A percentile compares a stretch with the other conserved stretches of the same genome.
phyloP scores from a whole-genome alignment of 2,329 filamentous ascomycete species.

The Chrysoporthe deuterocubensis region DNA sequence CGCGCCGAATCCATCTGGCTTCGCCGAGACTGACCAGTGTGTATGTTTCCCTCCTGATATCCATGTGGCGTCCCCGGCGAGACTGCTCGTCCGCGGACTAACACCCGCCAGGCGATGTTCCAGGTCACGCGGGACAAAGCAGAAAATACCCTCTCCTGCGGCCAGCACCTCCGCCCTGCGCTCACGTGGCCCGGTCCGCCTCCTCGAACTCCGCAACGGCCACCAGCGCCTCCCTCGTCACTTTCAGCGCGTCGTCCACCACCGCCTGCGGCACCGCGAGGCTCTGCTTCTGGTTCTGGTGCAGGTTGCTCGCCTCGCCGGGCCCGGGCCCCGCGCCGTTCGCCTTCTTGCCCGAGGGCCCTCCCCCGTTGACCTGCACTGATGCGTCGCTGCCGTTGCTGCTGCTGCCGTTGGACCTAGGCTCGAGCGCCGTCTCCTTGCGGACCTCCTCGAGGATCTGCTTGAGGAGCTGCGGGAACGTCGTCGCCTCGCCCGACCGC shows the following conservation, averaged over 20 bases:
- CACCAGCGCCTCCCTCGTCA: conserved; percentile 63
- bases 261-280: conserved; percentile 63
- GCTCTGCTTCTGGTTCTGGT: conserved; percentile 35
- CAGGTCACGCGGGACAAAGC: neutral
- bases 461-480: conserved; percentile 63
- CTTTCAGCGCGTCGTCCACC: conserved; percentile 65
- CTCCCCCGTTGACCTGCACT: conserved; percentile 35
- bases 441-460: conserved; percentile 67
- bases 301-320: conserved; percentile 31
- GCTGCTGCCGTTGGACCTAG: conserved; percentile 30
- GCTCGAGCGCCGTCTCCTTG: conserved; percentile 47
- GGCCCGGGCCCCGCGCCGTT: conserved; percentile 37
- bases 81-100: neutral
- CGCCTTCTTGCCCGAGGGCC: conserved; percentile 24
- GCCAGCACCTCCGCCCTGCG: neutral
- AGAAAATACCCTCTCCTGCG: neutral
- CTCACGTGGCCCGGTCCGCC: conserved; percentile 27
- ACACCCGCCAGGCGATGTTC: neutral
- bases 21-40: neutral
- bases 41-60: neutral
- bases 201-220: conserved; percentile 48
- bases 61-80: neutral
- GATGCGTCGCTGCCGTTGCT: conserved; percentile 24
- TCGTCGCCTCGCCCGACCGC: conserved; percentile 61
- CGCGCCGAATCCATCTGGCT: neutral